phyloP scores from a whole-genome alignment of 371 early-diverging fungal genomes.

The Mortierella sp. region DNA sequence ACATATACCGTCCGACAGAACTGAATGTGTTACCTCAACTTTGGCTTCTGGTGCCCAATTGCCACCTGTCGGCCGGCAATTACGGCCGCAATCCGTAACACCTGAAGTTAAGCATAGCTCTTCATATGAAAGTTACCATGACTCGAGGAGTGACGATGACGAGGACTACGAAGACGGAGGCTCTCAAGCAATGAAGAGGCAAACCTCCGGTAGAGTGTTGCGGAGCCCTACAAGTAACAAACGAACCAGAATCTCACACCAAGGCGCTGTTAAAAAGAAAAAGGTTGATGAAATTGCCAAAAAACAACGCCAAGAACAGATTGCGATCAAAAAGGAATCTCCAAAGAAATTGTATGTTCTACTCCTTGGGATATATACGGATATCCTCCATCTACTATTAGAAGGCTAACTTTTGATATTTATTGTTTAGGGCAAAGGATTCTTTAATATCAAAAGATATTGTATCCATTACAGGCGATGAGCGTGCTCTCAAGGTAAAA shows the following conservation, averaged over 20 bases:
- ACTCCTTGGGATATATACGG: background rate
- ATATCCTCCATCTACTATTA: background rate
- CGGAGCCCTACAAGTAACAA: constrained; percentile 18
- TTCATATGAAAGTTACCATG: background rate
- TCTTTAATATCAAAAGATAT: background rate
- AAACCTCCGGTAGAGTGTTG: constrained; percentile 1
- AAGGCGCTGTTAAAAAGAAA: constrained; percentile 25
- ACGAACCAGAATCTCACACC: constrained; percentile 22
- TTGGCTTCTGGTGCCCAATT: background rate
- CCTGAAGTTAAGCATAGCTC: background rate
- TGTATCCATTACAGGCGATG: constrained; percentile 20
- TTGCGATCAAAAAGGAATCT: background rate
- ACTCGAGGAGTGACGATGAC: constrained; percentile 5
- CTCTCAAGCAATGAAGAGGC: constrained; percentile 23
- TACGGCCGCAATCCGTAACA: background rate
- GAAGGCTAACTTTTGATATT: background rate
- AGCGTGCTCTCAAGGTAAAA: constrained; percentile 14
- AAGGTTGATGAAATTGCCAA: constrained; percentile 10
- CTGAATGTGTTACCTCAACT: background rate
- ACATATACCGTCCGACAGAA: background rate
- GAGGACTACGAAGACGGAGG: constrained; percentile 7
- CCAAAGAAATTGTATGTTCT: background rate
- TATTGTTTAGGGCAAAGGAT: constrained; percentile 5
- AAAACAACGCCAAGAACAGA: background rate
- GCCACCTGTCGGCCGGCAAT: background rate